These are phyloP conservation scores for Erigeron philadelphicus DNA, from an alignment of 140 eudicot genomes.

Conservation along the genomic window DNA sequence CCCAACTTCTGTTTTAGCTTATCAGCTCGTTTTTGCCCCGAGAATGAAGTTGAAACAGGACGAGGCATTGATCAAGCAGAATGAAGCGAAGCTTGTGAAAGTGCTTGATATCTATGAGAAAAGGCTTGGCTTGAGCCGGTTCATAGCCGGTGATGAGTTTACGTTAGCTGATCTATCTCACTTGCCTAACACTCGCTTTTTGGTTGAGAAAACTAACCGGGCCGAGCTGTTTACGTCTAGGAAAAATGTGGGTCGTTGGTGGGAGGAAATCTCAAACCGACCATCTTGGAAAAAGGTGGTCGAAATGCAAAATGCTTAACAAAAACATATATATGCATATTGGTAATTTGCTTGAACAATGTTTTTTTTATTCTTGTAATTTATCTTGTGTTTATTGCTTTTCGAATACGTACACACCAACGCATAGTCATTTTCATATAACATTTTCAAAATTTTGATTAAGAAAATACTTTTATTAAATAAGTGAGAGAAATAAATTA, in stretches of 20 bases:
- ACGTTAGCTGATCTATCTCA: conserved; percentile 77
- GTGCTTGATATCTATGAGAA: conserved; percentile 75
- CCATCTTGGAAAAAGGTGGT: conserved; percentile 79
- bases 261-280: conserved; percentile 66
- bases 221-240: conserved; percentile 55
- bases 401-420: neutral
- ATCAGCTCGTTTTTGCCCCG: conserved; percentile 68
- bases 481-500: no score
- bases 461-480: no score
- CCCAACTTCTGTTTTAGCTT: conserved; percentile 50
- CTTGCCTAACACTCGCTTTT: conserved; percentile 57
- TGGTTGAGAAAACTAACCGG: conserved; percentile 44
- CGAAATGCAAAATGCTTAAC: conserved; percentile 57
- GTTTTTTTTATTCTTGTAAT: neutral
- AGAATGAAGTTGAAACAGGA: conserved; percentile 67
- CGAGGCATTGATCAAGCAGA: conserved; percentile 53
- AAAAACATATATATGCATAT: neutral
- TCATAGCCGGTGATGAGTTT: conserved; percentile 78
- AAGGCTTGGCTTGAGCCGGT: conserved; percentile 58
- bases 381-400: neutral
- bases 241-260: conserved; percentile 76
- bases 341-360: conserved; percentile 8
- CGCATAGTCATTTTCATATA: no score
- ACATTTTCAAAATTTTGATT: no score
- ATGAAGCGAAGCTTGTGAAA: conserved; percentile 59